Evolutionary conservation across 306 rosid species (phyloP), one percentile per base, ranked within the genome.

Genomic region (Cotoneaster glaucophyllus): DNA sequence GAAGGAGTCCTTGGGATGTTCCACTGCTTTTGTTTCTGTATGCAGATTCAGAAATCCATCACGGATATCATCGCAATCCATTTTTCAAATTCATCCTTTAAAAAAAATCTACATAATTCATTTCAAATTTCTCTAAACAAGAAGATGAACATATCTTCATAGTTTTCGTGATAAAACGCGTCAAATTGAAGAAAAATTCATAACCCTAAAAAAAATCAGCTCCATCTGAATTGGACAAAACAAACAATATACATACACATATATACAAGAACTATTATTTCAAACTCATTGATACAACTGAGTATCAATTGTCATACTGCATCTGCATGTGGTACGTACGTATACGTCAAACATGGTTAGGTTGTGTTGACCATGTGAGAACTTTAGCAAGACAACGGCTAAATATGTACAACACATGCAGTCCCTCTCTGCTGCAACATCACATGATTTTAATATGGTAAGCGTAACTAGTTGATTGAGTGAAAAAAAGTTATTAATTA

Each of bases 1-100:
- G 32, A 65, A 56, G 62, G 70, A 32, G 54, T 82, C 80, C 76
- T 75, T 75, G 67, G 75, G 77, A 73, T 69, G 82, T 74, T 84
- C 83, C 77, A 73, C 58, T 52, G 65, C 62, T 53, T 80, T 68
- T 67, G 59, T 75, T 31, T 66, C 34, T 39, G 31, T 63, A 17
- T 63, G 18, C 13, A 41, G 22, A 22, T 71, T 77, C 48, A 53
- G 66, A 70, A 62, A 74, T 43, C 73, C 77, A 13, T 81, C 81
- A 76, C 81, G 80, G 77, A 81, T 81, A 64, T 61, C 52, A 57
- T 57, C 26, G 28, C 63, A 22, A 57, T 57, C 29, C 17, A 57
- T 24, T 3, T 57, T 57, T 57, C 63, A 57, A 57, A 57, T 57
- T 22, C 63, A 1, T 57, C 28, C 17, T 57, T 15, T 13, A 48